Conservation (phyloP, 2,329 filamentous ascomycete genomes). For the Graphiopsis chlorocephala region DNA sequence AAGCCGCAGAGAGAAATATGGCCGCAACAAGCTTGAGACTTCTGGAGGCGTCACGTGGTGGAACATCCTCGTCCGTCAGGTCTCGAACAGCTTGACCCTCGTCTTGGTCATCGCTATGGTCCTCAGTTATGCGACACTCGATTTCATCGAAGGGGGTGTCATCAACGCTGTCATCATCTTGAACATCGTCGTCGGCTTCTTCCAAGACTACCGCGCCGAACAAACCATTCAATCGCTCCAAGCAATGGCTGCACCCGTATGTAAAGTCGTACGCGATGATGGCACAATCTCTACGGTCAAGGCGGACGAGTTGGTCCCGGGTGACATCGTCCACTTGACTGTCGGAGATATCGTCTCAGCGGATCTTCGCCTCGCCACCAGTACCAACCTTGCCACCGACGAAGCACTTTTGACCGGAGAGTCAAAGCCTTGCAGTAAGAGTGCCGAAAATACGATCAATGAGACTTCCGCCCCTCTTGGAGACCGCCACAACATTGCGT, state of each 20-base stretch:
- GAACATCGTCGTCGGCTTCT: conserved; percentile 60
- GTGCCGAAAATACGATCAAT: conserved; percentile 29
- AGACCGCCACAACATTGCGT: conserved; percentile 63
- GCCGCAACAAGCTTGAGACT: conserved; percentile 30
- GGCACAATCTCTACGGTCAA: conserved; percentile 53
- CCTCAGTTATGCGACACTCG: conserved; percentile 56
- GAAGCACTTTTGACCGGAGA: conserved; percentile 70
- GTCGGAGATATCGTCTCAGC: conserved; percentile 69
- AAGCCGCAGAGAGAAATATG: conserved; percentile 27
- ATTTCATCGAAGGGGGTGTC: conserved; percentile 61
- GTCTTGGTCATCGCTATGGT: conserved; percentile 57
- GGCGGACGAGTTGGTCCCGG: conserved; percentile 60
- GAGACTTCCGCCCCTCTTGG: conserved; percentile 52
- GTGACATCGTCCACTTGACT: conserved; percentile 62
- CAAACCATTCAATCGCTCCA: conserved; percentile 58
- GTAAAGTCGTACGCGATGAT: conserved; percentile 53
- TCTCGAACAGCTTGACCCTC: conserved; percentile 39
- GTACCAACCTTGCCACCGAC: conserved; percentile 74
- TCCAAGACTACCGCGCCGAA: conserved; percentile 59
- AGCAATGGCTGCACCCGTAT: conserved; percentile 55
- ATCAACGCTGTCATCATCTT: conserved; percentile 57
- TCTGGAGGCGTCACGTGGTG: conserved; percentile 31
- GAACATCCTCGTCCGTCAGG: conserved; percentile 36
- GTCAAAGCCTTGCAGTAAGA: conserved; percentile 50
- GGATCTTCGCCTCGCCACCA: conserved; percentile 59